phyloP scores from a whole-genome alignment of 345 rosid genomes.

The Salix suchowensis region DNA sequence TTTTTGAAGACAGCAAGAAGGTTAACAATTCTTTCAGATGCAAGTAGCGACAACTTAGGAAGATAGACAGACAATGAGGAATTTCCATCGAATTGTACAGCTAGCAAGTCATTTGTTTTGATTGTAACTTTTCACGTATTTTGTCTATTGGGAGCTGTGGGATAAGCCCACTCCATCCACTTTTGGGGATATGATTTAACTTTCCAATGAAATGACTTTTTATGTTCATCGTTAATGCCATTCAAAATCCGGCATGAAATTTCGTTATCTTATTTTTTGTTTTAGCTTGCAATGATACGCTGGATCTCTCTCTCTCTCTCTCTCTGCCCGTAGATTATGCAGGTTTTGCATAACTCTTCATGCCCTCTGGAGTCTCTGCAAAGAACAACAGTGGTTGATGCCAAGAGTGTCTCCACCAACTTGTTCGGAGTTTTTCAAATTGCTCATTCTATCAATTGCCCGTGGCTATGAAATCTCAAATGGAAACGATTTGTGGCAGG shows the following conservation, averaged over 20 bases:
- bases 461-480: no score
- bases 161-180: constrained; percentile 19
- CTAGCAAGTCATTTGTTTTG: constrained; percentile 5
- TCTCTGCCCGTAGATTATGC: no score
- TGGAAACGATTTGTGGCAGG: no score
- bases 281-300: not conserved
- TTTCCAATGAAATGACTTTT: not conserved
- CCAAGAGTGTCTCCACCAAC: no score
- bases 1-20: constrained; percentile 82
- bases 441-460: no score
- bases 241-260: not conserved
- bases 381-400: no score
- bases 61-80: constrained; percentile 34
- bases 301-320: not conserved
- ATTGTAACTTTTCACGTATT: not conserved
- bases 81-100: constrained; percentile 35
- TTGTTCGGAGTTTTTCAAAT: no score
- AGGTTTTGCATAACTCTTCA: no score
- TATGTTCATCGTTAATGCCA: not conserved
- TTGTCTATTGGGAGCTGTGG: constrained; percentile 9
- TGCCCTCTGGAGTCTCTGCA: no score
- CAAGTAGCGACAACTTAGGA: constrained; percentile 55
- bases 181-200: constrained; percentile 19
- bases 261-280: not conserved
- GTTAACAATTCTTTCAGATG: constrained; percentile 65